Conservation (phyloP, 2,329 filamentous ascomycete species). For the Trichoderma polysporum region DNA sequence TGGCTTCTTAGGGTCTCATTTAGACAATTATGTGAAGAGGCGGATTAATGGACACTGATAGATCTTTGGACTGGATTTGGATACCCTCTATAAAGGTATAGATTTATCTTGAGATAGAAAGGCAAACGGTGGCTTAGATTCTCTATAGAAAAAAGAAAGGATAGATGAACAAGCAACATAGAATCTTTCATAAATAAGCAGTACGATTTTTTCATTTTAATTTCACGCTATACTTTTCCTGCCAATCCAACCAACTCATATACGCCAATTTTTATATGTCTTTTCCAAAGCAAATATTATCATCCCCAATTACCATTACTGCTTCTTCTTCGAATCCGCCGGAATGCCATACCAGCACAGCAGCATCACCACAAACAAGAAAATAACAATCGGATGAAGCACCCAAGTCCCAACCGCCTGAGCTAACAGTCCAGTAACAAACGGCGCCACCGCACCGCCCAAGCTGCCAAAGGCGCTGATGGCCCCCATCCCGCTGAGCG, state of each 20-base stretch:
- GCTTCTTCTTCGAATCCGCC: conserved; percentile 55
- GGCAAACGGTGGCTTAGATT: neutral
- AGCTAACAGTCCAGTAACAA: conserved; percentile 63
- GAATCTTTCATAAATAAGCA: neutral
- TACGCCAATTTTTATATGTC: neutral
- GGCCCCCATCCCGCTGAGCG: conserved; percentile 63
- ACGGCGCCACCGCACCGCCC: conserved; percentile 66
- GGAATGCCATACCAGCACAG: conserved; percentile 64
- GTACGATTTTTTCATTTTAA: neutral
- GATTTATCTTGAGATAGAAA: neutral
- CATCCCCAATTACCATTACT: conserved; percentile 40
- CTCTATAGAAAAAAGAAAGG: neutral
- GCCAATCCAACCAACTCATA: neutral
- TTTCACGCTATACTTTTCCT: neutral
- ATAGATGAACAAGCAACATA: conserved; percentile 9
- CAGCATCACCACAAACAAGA: conserved; percentile 63
- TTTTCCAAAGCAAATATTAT: neutral
- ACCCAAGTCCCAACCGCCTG: conserved; percentile 63
- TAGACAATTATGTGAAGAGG: neutral
- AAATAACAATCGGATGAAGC: conserved; percentile 66
- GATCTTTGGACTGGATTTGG: neutral
- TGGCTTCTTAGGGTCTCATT: neutral
- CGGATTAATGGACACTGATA: neutral
- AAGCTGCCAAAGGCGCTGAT: conserved; percentile 69
- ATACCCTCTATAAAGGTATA: conserved; percentile 4